phyloP scores from a whole-genome alignment of 345 rosid species.

The Populus tremula region DNA sequence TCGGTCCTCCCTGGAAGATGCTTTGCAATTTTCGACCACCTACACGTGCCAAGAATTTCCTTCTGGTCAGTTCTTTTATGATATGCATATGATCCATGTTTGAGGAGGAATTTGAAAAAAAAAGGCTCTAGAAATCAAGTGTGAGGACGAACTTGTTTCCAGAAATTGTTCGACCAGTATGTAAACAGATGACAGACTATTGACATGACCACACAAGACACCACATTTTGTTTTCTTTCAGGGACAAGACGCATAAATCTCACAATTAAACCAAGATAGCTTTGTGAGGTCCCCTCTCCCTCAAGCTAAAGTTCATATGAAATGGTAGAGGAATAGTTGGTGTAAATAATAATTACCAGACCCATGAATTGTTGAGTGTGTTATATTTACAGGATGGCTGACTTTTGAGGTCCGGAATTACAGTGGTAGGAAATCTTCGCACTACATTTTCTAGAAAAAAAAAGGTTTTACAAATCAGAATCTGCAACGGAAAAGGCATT shows the following conservation, averaged over 20 bases:
- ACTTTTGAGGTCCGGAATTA: neutral
- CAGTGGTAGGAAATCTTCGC: neutral
- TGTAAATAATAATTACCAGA: neutral
- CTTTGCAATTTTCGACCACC: conserved; percentile 96
- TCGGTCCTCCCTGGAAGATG: conserved; percentile 98
- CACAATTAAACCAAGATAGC: neutral
- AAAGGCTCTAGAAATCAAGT: neutral
- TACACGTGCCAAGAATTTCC: conserved; percentile 7
- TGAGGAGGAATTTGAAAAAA: neutral
- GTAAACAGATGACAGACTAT: neutral
- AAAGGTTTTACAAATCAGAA: neutral
- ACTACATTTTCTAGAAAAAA: neutral
- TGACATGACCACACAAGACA: neutral
- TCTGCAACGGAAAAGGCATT: neutral
- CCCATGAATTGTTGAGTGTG: neutral
- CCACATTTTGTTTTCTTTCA: neutral
- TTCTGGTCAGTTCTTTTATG: neutral
- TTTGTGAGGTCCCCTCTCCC: neutral
- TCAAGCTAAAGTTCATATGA: no score
- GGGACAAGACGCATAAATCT: neutral
- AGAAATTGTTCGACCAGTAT: no score
- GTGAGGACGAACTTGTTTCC: neutral
- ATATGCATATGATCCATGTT: neutral
- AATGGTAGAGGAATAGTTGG: no score
- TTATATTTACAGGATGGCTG: neutral